These are phyloP conservation scores for Diaporthe sp. DNA, from an alignment of 2,329 filamentous ascomycete species.

Conservation along the genomic window DNA sequence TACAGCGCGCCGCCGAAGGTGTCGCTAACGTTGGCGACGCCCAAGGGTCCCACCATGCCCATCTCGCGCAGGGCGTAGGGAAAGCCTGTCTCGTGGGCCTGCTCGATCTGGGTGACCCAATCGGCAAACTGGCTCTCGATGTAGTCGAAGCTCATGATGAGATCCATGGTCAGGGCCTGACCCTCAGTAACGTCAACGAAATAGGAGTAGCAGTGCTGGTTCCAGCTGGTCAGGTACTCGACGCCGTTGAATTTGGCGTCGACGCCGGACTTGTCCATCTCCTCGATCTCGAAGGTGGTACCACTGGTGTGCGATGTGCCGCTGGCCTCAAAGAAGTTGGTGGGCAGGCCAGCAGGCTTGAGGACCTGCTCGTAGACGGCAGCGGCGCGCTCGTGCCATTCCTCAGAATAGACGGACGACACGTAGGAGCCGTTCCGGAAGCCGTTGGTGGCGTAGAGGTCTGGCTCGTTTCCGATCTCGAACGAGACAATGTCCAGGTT, in stretches of 20 bases:
- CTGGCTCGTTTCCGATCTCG: conserved; percentile 46
- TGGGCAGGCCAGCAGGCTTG: conserved; percentile 49
- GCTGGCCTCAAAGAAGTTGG: conserved; percentile 59
- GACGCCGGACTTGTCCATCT: conserved; percentile 51
- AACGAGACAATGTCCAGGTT: conserved; percentile 43
- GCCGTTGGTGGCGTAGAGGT: conserved; percentile 49
- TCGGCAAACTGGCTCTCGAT: conserved; percentile 59
- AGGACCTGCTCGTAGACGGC: conserved; percentile 57
- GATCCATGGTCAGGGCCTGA: conserved; percentile 53
- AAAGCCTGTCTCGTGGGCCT: conserved; percentile 51
- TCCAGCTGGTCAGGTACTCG: conserved; percentile 51
- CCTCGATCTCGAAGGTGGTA: conserved; percentile 57
- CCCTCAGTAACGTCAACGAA: conserved; percentile 57
- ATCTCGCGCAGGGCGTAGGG: conserved; percentile 63
- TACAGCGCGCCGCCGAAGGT: conserved; percentile 61
- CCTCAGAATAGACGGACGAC: conserved; percentile 53
- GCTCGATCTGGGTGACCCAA: conserved; percentile 55
- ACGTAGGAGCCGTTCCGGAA: conserved; percentile 56
- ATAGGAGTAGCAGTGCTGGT: conserved; percentile 65
- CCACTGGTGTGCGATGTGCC: conserved; percentile 61
- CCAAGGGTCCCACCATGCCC: conserved; percentile 60
- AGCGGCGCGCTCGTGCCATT: conserved; percentile 57
- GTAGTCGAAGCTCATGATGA: conserved; percentile 55
- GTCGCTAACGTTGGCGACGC: conserved; percentile 56
- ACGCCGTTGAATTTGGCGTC: conserved; percentile 45